Evolutionary conservation across 495 filamentous ascomycete species (phyloP).

Genomic region (Trichoderma virens): DNA sequence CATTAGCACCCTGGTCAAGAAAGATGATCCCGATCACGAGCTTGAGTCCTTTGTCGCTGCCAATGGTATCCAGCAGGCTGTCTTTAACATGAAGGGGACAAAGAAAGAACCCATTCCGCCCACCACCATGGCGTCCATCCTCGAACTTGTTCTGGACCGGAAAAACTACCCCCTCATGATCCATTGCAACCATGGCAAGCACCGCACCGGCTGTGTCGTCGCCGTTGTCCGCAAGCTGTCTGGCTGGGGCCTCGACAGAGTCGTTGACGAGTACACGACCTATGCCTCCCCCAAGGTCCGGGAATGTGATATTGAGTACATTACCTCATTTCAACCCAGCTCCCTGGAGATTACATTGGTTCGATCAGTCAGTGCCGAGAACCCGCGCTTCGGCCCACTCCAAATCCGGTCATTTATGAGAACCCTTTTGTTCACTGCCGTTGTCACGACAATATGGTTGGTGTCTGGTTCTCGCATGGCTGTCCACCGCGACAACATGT

Average conservation of each 20-base stretch:
- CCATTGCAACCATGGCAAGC: constrained; percentile 88
- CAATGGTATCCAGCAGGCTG: constrained; percentile 56
- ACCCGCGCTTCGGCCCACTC: constrained; percentile 10
- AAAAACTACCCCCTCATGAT: constrained; percentile 69
- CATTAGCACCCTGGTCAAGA: constrained; percentile 64
- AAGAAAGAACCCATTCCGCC: constrained; percentile 60
- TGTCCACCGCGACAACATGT: not conserved
- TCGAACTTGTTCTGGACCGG: constrained; percentile 56
- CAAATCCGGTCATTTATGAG: constrained; percentile 20
- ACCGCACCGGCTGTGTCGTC: constrained; percentile 77
- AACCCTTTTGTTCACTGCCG: constrained; percentile 17
- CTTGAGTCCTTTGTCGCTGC: constrained; percentile 53
- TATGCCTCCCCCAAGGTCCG: constrained; percentile 59
- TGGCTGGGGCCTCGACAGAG: constrained; percentile 48
- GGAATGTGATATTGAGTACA: constrained; percentile 44
- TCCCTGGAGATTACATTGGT: constrained; percentile 12
- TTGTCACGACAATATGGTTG: constrained; percentile 23
- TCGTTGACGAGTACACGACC: constrained; percentile 58
- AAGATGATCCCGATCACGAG: constrained; percentile 46
- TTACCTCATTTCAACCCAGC: constrained; percentile 30
- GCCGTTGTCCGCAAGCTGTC: constrained; percentile 60
- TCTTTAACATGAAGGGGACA: constrained; percentile 67
- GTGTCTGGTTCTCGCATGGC: constrained; percentile 17
- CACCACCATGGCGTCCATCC: constrained; percentile 53
- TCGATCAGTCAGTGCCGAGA: constrained; percentile 9